phyloP scores from a whole-genome alignment of 306 rosid species.

The Medicago arabica region DNA sequence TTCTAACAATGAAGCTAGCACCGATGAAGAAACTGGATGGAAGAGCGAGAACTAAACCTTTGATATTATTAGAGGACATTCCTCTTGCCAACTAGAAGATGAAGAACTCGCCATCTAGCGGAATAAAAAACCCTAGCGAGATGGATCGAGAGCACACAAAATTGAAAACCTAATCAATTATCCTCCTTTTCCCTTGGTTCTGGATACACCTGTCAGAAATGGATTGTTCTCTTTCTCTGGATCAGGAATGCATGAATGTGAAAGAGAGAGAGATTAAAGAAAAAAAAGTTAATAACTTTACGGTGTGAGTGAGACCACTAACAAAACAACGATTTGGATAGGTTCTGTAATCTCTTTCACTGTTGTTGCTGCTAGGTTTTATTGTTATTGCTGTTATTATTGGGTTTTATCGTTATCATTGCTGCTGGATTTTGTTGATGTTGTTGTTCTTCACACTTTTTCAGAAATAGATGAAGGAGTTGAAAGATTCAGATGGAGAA shows the following conservation, averaged over 20 bases:
- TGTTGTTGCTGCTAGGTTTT: too few relatives aligned
- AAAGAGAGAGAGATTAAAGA: background rate
- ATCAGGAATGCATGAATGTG: constrained; percentile 32
- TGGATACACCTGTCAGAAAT: constrained; percentile 52
- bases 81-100: constrained; percentile 73
- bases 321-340: background rate
- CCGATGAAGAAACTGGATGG: constrained; percentile 91
- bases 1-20: constrained; percentile 86
- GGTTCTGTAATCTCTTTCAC: background rate
- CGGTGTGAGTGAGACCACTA: constrained; percentile 12
- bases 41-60: constrained; percentile 77
- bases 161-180: too few relatives aligned
- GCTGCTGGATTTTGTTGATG: too few relatives aligned
- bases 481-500: too few relatives aligned
- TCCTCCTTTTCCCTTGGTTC: too few relatives aligned
- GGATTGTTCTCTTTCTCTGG: constrained; percentile 37
- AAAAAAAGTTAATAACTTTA: too few relatives aligned
- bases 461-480: too few relatives aligned
- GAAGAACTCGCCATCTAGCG: constrained; percentile 45
- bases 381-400: too few relatives aligned
- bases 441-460: too few relatives aligned
- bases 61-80: constrained; percentile 81
- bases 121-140: constrained; percentile 46
- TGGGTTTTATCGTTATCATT: too few relatives aligned
- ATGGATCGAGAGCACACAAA: background rate